Evolutionary conservation across 768 basidiomycete species (phyloP).

Genomic region (Xerocomellus amylosporus): DNA sequence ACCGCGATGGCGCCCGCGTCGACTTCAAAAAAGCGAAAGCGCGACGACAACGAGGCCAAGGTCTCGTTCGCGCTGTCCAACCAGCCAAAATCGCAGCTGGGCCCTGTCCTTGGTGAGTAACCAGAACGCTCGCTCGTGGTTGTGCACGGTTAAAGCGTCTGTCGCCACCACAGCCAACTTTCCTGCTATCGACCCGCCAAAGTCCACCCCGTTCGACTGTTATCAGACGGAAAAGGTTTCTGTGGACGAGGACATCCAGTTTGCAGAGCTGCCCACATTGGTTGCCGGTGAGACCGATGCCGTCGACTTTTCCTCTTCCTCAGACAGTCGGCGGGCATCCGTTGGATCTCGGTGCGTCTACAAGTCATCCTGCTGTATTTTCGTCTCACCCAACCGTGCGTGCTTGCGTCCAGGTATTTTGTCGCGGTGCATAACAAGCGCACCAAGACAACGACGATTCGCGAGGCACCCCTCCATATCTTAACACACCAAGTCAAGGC

Average conservation of each 20-base stretch:
- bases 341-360: slow-evolving; percentile 65
- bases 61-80: slow-evolving; percentile 38
- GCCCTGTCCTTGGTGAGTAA: slow-evolving; percentile 52
- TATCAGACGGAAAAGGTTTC: slow-evolving; percentile 43
- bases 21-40: slow-evolving; percentile 50
- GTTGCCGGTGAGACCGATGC: slow-evolving; percentile 82
- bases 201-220: slow-evolving; percentile 57
- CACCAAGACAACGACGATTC: slow-evolving; percentile 66
- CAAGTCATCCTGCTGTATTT: not conserved
- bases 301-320: slow-evolving; percentile 76
- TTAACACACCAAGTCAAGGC: slow-evolving; percentile 80
- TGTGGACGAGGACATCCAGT: slow-evolving; percentile 27
- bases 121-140: slow-evolving; percentile 21
- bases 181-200: slow-evolving; percentile 59
- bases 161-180: slow-evolving; percentile 49
- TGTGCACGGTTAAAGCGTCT: slow-evolving; percentile 18
- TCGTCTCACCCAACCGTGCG: not conserved
- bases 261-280: slow-evolving; percentile 36
- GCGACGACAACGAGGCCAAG: slow-evolving; percentile 34
- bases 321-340: slow-evolving; percentile 48
- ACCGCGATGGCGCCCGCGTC: slow-evolving; percentile 22
- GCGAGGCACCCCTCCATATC: slow-evolving; percentile 65
- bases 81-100: slow-evolving; percentile 37
- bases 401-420: slow-evolving; percentile 57
- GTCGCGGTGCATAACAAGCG: slow-evolving; percentile 78